Conservation (phyloP, 2,329 filamentous ascomycete genomes). For the Fusarium mangiferae region DNA sequence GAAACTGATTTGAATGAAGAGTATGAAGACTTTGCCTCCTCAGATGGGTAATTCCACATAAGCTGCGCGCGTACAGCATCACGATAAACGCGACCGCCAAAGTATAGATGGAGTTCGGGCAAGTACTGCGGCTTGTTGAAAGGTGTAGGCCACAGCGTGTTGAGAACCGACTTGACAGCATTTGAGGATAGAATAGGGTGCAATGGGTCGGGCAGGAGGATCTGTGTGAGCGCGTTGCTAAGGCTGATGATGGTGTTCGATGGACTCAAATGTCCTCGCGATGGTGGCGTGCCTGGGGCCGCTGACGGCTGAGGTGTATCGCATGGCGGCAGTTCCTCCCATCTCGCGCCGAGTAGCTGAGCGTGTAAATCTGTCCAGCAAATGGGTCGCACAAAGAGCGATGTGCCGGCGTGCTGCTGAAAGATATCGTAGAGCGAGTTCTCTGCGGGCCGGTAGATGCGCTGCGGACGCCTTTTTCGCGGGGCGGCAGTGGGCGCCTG, state of each 20-base stretch:
- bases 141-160: slow-evolving; percentile 55
- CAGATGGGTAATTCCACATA: slow-evolving; percentile 57
- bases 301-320: slow-evolving; percentile 53
- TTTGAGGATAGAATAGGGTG: slow-evolving; percentile 51
- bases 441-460: slow-evolving; percentile 54
- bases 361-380: slow-evolving; percentile 66
- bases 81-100: slow-evolving; percentile 57
- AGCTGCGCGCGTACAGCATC: slow-evolving; percentile 60
- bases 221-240: slow-evolving; percentile 55
- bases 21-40: slow-evolving; percentile 41
- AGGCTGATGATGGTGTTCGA: slow-evolving; percentile 56
- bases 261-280: slow-evolving; percentile 51
- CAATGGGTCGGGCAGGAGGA: slow-evolving; percentile 50
- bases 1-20: slow-evolving; percentile 52
- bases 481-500: slow-evolving; percentile 35
- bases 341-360: slow-evolving; percentile 59
- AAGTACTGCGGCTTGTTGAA: slow-evolving; percentile 46
- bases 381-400: slow-evolving; percentile 64
- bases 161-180: slow-evolving; percentile 57
- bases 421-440: slow-evolving; percentile 65
- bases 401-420: slow-evolving; percentile 57
- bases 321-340: slow-evolving; percentile 56
- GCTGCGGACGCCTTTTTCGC: slow-evolving; percentile 43
- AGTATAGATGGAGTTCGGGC: slow-evolving; percentile 61
- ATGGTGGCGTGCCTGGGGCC: slow-evolving; percentile 48